Evolutionary conservation across 1,284 basidiomycete genomes (phyloP).

Genomic region (Moniliella sp.): DNA sequence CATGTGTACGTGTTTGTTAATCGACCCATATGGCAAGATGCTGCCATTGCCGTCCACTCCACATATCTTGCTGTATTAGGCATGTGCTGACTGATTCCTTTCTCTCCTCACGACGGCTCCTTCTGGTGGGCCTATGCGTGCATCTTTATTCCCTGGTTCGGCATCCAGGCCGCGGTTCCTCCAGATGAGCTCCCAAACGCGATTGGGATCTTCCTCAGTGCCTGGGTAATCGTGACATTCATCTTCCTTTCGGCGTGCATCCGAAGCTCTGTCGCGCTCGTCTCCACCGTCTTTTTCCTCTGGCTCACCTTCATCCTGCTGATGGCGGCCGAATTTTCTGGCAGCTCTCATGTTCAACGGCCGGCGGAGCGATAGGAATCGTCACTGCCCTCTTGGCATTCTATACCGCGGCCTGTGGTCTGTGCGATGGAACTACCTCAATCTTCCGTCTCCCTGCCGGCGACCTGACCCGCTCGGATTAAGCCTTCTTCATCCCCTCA

Average conservation of each 20-base stretch:
- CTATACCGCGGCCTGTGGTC: slow-evolving; percentile 38
- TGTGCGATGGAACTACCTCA: slow-evolving; percentile 37
- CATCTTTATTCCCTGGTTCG: slow-evolving; percentile 21
- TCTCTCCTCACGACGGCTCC: too few relatives aligned
- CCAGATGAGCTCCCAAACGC: slow-evolving; percentile 7
- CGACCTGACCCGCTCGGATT: slow-evolving; percentile 7
- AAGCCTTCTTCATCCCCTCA: too few relatives aligned
- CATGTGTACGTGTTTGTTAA: too few relatives aligned
- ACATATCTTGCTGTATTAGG: too few relatives aligned
- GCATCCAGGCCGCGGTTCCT: slow-evolving; percentile 9
- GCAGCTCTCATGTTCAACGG: slow-evolving; percentile 10
- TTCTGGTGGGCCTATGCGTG: slow-evolving; percentile 24
- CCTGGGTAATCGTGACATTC: slow-evolving; percentile 16
- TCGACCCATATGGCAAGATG: too few relatives aligned
- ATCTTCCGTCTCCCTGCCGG: slow-evolving; percentile 38
- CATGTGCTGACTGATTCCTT: too few relatives aligned
- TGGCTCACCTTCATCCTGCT: slow-evolving; percentile 39
- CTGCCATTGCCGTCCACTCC: too few relatives aligned
- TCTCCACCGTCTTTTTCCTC: slow-evolving; percentile 52
- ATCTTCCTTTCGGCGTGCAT: slow-evolving; percentile 4
- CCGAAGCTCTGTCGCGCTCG: slow-evolving; percentile 16
- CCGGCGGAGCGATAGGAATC: slow-evolving; percentile 15
- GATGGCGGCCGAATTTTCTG: slow-evolving; percentile 22
- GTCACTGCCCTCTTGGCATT: slow-evolving; percentile 22
- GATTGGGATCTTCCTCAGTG: slow-evolving; percentile 6